These are phyloP conservation scores for Annona cherimola DNA, from an alignment of 164 flowering plant species.

Conservation along the genomic window DNA sequence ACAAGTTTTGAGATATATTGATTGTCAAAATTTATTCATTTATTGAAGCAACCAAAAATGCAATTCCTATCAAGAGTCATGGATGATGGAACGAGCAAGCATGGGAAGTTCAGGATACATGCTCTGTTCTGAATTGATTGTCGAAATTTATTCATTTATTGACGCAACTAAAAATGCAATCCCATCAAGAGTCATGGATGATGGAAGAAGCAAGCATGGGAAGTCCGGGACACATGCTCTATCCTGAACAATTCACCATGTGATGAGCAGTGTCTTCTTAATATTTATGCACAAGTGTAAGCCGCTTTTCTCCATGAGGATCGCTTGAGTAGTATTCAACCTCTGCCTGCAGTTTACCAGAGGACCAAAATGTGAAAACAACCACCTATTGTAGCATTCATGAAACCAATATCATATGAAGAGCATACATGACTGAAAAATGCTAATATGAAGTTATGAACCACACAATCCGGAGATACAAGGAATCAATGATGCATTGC, in stretches of 20 bases:
- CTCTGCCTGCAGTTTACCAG: constrained; percentile 65
- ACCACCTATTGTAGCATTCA: not conserved
- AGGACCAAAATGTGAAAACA: not conserved
- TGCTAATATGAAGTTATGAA: not conserved
- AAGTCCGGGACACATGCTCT: not conserved
- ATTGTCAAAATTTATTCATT: too few species aligned
- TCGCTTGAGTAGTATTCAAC: constrained; percentile 54
- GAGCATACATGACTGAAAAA: not conserved
- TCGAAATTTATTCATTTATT: too few species aligned
- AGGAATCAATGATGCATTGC: not conserved
- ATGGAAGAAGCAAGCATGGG: too few species aligned
- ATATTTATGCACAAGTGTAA: constrained; percentile 49
- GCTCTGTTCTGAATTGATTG: too few species aligned
- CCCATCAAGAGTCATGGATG: too few species aligned
- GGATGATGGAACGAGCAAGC: too few species aligned
- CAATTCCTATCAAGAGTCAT: too few species aligned
- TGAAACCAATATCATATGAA: not conserved
- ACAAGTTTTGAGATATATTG: too few species aligned
- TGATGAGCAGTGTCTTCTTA: constrained; percentile 15
- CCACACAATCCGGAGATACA: not conserved
- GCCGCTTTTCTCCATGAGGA: constrained; percentile 70
- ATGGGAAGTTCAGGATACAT: too few species aligned
- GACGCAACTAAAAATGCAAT: too few species aligned
- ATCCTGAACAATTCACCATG: not conserved
- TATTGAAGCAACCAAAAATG: too few species aligned